phyloP scores from a whole-genome alignment of 1,284 basidiomycete genomes.

The Cryptococcus maquisensis region DNA sequence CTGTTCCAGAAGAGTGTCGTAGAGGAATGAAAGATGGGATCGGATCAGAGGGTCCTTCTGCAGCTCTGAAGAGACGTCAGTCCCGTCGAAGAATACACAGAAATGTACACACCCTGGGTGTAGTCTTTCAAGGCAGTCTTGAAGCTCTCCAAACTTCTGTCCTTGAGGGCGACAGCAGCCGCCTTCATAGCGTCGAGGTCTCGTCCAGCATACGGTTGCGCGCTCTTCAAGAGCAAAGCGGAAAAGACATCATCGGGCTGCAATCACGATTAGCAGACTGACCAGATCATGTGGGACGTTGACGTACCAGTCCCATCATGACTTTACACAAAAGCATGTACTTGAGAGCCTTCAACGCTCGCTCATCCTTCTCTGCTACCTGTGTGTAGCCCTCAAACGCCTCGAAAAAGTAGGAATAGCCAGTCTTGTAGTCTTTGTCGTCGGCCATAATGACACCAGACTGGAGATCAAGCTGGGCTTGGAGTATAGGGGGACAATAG shows the following conservation, averaged over 20 bases:
- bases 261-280: neutral
- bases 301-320: slow-evolving; percentile 84
- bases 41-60: slow-evolving; percentile 91
- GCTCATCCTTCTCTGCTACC: slow-evolving; percentile 50
- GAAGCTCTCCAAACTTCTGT: slow-evolving; percentile 82
- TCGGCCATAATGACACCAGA: slow-evolving; percentile 90
- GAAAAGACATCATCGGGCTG: slow-evolving; percentile 90
- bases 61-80: slow-evolving; percentile 58
- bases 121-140: slow-evolving; percentile 84
- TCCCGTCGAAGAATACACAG: neutral
- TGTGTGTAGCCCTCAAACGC: slow-evolving; percentile 84
- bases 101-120: slow-evolving; percentile 61
- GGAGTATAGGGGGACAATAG: slow-evolving; percentile 91
- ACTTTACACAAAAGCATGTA: slow-evolving; percentile 98
- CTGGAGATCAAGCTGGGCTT: slow-evolving; percentile 89
- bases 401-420: slow-evolving; percentile 97
- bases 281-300: neutral
- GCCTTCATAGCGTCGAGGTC: slow-evolving; percentile 95
- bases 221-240: slow-evolving; percentile 80
- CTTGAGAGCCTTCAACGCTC: slow-evolving; percentile 78
- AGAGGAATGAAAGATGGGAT: slow-evolving; percentile 85
- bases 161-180: slow-evolving; percentile 87
- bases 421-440: slow-evolving; percentile 96
- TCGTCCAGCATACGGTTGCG: slow-evolving; percentile 69
- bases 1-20: slow-evolving; percentile 92